Evolutionary conservation across 1,139 yeast species (phyloP), one percentile per base, ranked within the genome.

Genomic region (Pichia sp.): DNA sequence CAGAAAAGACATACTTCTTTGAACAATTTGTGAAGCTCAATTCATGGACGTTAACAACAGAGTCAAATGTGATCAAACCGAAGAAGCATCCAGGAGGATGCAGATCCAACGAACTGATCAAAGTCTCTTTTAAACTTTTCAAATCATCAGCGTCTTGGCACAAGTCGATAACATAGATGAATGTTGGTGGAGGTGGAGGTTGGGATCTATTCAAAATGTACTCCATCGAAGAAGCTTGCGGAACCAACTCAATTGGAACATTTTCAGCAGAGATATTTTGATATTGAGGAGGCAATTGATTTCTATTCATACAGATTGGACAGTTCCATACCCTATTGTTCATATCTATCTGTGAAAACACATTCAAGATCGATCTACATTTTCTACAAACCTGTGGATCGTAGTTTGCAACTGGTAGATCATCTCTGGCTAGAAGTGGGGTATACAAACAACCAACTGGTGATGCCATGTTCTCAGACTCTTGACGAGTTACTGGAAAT

Each of bases 371-470:
- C 20, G 95, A 85, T 64, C 89, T 84, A 78, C 99, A 93, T 58
- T 83, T 83, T 60, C 91, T 79, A 75, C 99, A 93, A 52, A 84
- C 76, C 53, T 87, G 85, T 8, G 99, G 99, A 73, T 93, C 97
- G 71, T 93, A 91, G 63, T 83, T 84, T 55, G 95, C 93, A 52
- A 87, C 74, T 20, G 93, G 86, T 61, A 92, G 76, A 62, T 87
- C 93, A 58, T 87, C 87, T 64, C 91, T 81, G 57, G 80, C 82
- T 69, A 88, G 83, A 65, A 95, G 79, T 14, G 99, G 99, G 16
- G 98, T 91, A 75, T 92, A 93, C 61, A 93, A 75, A 57, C 97
- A 88, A 44, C 98, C 96, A 38, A 95, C 85, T 17, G 99, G 99
- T 43, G 93, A 95, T 29, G 93, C 96, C 64, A 92, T 87, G 63